These are phyloP conservation scores for Aspergillus sojae DNA, from an alignment of 2,329 filamentous ascomycete species.

Conservation along the genomic window DNA sequence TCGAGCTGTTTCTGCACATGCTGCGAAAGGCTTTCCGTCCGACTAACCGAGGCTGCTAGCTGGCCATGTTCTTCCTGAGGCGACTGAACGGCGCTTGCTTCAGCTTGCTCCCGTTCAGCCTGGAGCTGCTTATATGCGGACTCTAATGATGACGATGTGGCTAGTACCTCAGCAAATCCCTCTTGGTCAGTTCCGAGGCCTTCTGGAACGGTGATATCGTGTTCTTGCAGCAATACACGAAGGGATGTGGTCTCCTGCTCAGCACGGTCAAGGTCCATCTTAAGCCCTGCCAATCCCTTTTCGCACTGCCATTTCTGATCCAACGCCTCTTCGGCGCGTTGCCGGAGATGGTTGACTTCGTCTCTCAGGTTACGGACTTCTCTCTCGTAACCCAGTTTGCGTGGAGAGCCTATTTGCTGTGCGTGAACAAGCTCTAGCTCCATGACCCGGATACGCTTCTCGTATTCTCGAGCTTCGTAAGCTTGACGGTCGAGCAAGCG, in stretches of 20 bases:
- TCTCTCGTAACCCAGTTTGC: conserved; percentile 76
- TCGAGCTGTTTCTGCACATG: conserved; percentile 80
- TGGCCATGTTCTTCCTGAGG: conserved; percentile 69
- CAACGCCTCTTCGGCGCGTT: conserved; percentile 87
- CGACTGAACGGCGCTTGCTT: conserved; percentile 72
- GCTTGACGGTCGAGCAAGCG: conserved; percentile 84
- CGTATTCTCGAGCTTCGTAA: conserved; percentile 78
- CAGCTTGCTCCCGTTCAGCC: conserved; percentile 64
- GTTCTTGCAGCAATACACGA: conserved; percentile 74
- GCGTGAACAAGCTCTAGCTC: conserved; percentile 78
- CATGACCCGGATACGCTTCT: conserved; percentile 75
- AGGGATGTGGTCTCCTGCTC: conserved; percentile 91
- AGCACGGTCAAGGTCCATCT: conserved; percentile 95
- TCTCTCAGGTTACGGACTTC: conserved; percentile 79
- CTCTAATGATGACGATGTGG: conserved; percentile 72
- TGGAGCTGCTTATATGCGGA: conserved; percentile 75
- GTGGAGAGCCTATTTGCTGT: conserved; percentile 65
- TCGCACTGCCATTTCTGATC: conserved; percentile 97
- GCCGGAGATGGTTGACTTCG: conserved; percentile 81
- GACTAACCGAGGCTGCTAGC: conserved; percentile 71
- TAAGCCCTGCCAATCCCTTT: conserved; percentile 82
- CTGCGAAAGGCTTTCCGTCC: conserved; percentile 76
- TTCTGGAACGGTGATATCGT: conserved; percentile 75
- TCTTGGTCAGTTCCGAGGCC: conserved; percentile 52
- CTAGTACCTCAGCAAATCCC: conserved; percentile 50